Evolutionary conservation across 257 asterid species (phyloP), one percentile per base, ranked within the genome.

Genomic region (Catharanthus roseus): DNA sequence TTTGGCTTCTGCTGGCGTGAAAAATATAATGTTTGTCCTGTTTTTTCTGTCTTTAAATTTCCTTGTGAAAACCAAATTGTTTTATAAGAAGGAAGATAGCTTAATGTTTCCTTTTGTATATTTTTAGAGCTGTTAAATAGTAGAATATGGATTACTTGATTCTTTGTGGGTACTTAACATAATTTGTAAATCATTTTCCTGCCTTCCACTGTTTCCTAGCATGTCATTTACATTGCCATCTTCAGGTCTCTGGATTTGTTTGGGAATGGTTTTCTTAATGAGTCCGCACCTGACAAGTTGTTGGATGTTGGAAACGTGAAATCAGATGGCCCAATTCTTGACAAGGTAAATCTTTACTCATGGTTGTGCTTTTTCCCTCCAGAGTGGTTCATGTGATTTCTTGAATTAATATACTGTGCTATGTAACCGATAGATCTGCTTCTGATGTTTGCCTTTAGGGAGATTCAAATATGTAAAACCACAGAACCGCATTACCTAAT

Each of bases 281-380:
- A 21, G 23, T 64, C 65, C 29, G 34, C 60, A 18, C 24, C 49
- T 1, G 15, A 39, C 15, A 65, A 44, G 26, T 65, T 33, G 4
- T 19, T 1, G 33, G 65, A 51, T 44, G 51, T 54, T 51, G 65
- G 50, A 23, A 63, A 21, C 11, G 55, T 34, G 56, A 42, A 51
- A 51, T 66, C 64, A 11, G 71, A 73, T 50, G 19, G 57, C 71
- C 33, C 10, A 10, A 64, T 16, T 29, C 36, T 65, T 12, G 45
- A 16, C 65, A 64, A 73, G 77, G 77, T 73, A 73, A 50, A 11
- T 24, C 33, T 5, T 53, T 10, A 11, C 44, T 24, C 10, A 4
- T 24, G 65, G 9, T 3, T 45, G 61, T 33, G 33, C 12, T 42
- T 60, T 19, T 47, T 23, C 28, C 12, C 7, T 72, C 34, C 8